Conservation (phyloP, 805 yeast genomes). For the Yamadazyma endophytica region DNA sequence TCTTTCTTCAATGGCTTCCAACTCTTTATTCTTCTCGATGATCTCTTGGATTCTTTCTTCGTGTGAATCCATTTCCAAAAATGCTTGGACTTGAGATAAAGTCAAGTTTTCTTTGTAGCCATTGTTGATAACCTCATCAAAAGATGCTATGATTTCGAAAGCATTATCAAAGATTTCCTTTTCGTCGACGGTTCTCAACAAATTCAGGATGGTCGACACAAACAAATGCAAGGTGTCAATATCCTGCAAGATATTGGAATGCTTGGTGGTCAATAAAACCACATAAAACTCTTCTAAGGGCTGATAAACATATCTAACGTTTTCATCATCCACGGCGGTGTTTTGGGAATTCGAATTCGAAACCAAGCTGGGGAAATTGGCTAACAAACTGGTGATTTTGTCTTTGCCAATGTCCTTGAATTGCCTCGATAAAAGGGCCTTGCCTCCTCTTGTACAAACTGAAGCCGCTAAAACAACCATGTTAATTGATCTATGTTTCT, state of each 20-base stretch:
- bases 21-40: constrained; percentile 92
- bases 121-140: constrained; percentile 86
- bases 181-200: constrained; percentile 72
- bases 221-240: constrained; percentile 86
- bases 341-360: constrained; percentile 72
- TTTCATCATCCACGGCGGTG: constrained; percentile 90
- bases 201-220: constrained; percentile 72
- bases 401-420: constrained; percentile 82
- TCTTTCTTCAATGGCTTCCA: constrained; percentile 96
- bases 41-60: constrained; percentile 98
- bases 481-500: too few species aligned
- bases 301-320: constrained; percentile 89
- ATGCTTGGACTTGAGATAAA: constrained; percentile 76
- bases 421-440: constrained; percentile 87
- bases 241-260: constrained; percentile 90
- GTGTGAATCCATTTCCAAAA: constrained; percentile 95
- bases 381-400: constrained; percentile 77
- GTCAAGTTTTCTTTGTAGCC: constrained; percentile 90
- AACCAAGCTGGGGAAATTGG: constrained; percentile 79
- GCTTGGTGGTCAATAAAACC: constrained; percentile 84
- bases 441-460: constrained; percentile 90
- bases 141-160: constrained; percentile 85
- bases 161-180: constrained; percentile 78
- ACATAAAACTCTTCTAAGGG: constrained; percentile 93
- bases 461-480: constrained; percentile 91